phyloP scores from a whole-genome alignment of 176 grass and related monocot species.

The Juncus effusus region DNA sequence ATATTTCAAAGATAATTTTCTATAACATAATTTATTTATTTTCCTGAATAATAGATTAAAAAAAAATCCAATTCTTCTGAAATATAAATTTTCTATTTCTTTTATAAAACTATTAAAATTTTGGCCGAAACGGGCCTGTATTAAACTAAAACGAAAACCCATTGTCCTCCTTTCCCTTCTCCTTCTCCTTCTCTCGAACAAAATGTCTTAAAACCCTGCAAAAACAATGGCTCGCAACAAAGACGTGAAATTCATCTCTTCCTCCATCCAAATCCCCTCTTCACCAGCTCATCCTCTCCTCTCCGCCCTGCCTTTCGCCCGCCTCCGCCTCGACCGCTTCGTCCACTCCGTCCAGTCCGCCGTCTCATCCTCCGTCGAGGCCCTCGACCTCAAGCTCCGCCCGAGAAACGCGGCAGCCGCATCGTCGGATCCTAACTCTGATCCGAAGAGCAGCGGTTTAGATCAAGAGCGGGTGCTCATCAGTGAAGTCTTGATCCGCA shows the following conservation, averaged over 20 bases:
- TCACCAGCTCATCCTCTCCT: slow-evolving; percentile 26
- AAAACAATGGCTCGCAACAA: slow-evolving; percentile 24
- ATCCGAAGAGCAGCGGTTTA: slow-evolving; percentile 28
- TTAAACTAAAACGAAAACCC: too few relatives aligned
- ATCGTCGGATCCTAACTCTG: slow-evolving; percentile 3
- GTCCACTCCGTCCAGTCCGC: slow-evolving; percentile 27
- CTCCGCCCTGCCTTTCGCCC: slow-evolving; percentile 64
- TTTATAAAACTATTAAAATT: too few relatives aligned
- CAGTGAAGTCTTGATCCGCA: slow-evolving; percentile 75
- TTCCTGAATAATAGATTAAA: too few relatives aligned
- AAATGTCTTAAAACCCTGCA: too few relatives aligned
- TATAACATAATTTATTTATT: too few relatives aligned
- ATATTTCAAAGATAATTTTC: too few relatives aligned
- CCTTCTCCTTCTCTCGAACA: too few relatives aligned
- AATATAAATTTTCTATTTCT: too few relatives aligned
- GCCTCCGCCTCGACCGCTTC: slow-evolving; percentile 44
- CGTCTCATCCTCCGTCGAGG: slow-evolving; percentile 2
- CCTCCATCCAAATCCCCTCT: slow-evolving; percentile 31
- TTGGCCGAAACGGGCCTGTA: too few relatives aligned
- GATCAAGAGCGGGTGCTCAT: slow-evolving; percentile 75
- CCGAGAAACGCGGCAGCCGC: slow-evolving; percentile 10
- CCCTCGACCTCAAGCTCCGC: slow-evolving; percentile 11
- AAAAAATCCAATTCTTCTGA: too few relatives aligned
- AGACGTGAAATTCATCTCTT: slow-evolving; percentile 33
- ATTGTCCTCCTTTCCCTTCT: too few relatives aligned